These are phyloP conservation scores for Monosporascus sp. DNA, from an alignment of 2,329 filamentous ascomycete genomes.

Conservation along the genomic window DNA sequence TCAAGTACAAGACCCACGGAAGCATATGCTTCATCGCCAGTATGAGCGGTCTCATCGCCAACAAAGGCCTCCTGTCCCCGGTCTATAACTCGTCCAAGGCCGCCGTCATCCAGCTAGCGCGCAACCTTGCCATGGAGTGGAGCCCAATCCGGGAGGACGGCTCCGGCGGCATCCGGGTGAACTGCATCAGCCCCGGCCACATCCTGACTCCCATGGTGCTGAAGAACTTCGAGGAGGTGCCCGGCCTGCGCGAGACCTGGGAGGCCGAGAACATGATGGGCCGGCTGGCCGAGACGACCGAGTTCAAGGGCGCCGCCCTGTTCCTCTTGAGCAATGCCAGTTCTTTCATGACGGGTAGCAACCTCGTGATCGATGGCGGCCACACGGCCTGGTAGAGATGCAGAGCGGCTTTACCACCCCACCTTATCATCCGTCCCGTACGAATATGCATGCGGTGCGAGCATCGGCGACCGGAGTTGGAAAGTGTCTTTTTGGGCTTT, in stretches of 20 bases:
- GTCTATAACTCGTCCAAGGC: slow-evolving; percentile 66
- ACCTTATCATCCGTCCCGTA: too few species aligned
- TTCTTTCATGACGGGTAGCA: slow-evolving; percentile 47
- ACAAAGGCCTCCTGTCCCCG: slow-evolving; percentile 57
- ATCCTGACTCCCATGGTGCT: slow-evolving; percentile 69
- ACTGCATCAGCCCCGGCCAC: slow-evolving; percentile 64
- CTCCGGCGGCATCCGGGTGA: slow-evolving; percentile 57
- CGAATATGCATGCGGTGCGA: too few species aligned
- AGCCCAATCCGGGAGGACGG: slow-evolving; percentile 36
- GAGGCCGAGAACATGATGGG: slow-evolving; percentile 70
- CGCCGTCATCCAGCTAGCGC: slow-evolving; percentile 56
- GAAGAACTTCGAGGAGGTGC: slow-evolving; percentile 63
- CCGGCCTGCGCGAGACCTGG: slow-evolving; percentile 56
- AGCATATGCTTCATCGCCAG: slow-evolving; percentile 54
- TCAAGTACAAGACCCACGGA: slow-evolving; percentile 44
- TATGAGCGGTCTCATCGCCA: slow-evolving; percentile 49
- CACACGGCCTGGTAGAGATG: slow-evolving; percentile 12
- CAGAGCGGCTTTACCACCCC: not conserved
- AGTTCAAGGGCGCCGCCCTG: slow-evolving; percentile 56
- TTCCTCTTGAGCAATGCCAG: slow-evolving; percentile 59
- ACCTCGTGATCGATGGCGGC: slow-evolving; percentile 16
- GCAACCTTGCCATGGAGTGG: slow-evolving; percentile 61
- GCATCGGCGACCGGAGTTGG: too few species aligned
- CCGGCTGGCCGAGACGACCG: slow-evolving; percentile 49
- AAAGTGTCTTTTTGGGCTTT: too few species aligned